A percentile compares a stretch with the other conserved stretches of the same genome.
Conservation (phyloP, 2,329 filamentous ascomycete species). For the Hypoxylon sp. region DNA sequence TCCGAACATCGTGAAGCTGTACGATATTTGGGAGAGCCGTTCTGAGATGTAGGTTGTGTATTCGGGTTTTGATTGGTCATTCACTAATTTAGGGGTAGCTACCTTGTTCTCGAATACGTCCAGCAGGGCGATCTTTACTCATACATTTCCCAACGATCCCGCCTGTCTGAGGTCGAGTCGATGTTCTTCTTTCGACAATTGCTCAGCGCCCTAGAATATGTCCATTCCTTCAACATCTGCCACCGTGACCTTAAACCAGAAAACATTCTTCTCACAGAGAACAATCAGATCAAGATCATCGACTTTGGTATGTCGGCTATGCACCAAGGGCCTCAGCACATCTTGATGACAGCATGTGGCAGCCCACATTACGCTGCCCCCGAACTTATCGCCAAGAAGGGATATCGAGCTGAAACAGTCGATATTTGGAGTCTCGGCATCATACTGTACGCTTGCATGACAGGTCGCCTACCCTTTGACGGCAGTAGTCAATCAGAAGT, state of each 20-base stretch:
- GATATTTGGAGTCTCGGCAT: slow-evolving; percentile 97
- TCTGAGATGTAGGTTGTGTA: slow-evolving; percentile 83
- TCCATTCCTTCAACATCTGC: slow-evolving; percentile 94
- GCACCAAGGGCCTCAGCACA: slow-evolving; percentile 82
- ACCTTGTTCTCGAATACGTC: slow-evolving; percentile 94
- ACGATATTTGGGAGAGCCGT: slow-evolving; percentile 98
- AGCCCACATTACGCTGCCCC: slow-evolving; percentile 98
- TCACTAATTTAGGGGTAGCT: slow-evolving; percentile 68
- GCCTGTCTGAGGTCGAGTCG: slow-evolving; percentile 83
- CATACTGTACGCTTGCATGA: slow-evolving; percentile 89
- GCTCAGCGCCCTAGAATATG: slow-evolving; percentile 91
- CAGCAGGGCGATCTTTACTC: slow-evolving; percentile 85
- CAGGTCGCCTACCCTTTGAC: slow-evolving; percentile 87
- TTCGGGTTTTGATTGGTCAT: neutral
- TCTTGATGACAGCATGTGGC: slow-evolving; percentile 90
- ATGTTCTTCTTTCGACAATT: slow-evolving; percentile 93
- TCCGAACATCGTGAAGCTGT: slow-evolving; percentile 92
- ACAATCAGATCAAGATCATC: slow-evolving; percentile 88
- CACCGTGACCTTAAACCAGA: slow-evolving; percentile 97
- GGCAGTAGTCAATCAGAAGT: slow-evolving; percentile 72
- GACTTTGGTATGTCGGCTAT: slow-evolving; percentile 99
- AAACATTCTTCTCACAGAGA: slow-evolving; percentile 88
- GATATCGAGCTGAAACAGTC: slow-evolving; percentile 85
- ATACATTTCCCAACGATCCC: slow-evolving; percentile 81
- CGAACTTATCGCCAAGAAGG: slow-evolving; percentile 79